A percentile compares a stretch with the other conserved stretches of the same genome.
phyloP scores from a whole-genome alignment of 139 green algal species.

The Desmodesmus armatus region DNA sequence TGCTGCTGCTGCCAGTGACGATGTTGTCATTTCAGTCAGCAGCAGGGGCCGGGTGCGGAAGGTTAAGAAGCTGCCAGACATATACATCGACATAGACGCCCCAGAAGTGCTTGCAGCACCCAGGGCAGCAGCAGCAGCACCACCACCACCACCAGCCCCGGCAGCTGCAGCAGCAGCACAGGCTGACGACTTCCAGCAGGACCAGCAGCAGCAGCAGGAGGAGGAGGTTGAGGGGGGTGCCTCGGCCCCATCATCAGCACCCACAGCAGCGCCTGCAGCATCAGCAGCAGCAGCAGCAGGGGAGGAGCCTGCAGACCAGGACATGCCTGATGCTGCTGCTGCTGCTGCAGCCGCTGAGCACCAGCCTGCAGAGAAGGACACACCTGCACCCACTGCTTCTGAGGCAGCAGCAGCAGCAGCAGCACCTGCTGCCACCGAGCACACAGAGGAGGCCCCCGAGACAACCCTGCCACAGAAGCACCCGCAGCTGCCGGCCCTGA shows the following conservation, averaged over 20 bases:
- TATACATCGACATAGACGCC: not conserved
- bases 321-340: not conserved
- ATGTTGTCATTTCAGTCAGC: not conserved
- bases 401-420: not conserved
- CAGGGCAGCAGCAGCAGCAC: not conserved
- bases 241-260: conserved; percentile 6
- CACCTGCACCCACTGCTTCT: not conserved
- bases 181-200: not conserved
- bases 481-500: not conserved
- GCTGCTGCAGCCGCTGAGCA: conserved; percentile 5
- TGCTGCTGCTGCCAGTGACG: not conserved
- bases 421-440: not conserved
- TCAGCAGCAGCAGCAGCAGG: conserved; percentile 7
- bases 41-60: conserved; percentile 9
- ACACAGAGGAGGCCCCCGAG: not conserved
- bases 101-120: not conserved
- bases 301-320: not conserved
- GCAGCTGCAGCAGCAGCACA: conserved; percentile 12
- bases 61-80: conserved; percentile 5
- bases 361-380: not conserved
- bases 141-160: not conserved
- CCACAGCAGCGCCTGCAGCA: not conserved
- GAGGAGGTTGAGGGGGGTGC: not conserved
- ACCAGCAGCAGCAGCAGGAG: conserved; percentile 38
- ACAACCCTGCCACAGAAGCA: not conserved